Evolutionary conservation across 2,329 filamentous ascomycete genomes (phyloP).

Genomic region (Colletotrichum acutatum): DNA sequence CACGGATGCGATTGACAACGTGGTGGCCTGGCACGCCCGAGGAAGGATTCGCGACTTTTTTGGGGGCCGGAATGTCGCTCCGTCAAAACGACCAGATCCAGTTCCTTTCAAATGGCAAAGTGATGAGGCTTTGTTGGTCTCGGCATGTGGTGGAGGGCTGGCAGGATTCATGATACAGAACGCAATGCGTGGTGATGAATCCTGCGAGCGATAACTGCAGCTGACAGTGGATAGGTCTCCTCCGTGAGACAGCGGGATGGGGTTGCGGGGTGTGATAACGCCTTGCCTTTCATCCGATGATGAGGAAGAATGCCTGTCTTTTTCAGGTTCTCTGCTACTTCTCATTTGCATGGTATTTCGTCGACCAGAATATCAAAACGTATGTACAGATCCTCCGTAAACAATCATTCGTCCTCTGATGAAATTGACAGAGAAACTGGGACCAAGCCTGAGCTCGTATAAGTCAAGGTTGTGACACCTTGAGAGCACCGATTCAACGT

Average conservation of each 20-base stretch:
- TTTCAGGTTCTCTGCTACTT: neutral
- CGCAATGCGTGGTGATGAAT: neutral
- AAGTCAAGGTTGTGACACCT: slow-evolving; percentile 12
- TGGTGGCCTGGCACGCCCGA: neutral
- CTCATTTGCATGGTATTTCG: neutral
- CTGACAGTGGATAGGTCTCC: neutral
- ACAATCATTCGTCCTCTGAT: neutral
- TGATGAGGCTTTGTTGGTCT: neutral
- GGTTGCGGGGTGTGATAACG: neutral
- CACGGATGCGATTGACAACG: neutral
- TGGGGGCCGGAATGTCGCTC: slow-evolving; percentile 6
- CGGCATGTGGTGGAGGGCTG: slow-evolving; percentile 4
- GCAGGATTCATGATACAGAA: neutral
- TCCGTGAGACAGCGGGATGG: neutral
- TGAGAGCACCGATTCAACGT: slow-evolving; percentile 3
- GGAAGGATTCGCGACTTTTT: slow-evolving; percentile 2
- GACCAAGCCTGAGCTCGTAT: slow-evolving; percentile 5
- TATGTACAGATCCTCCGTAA: neutral
- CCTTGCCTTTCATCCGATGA: neutral
- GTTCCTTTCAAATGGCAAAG: neutral
- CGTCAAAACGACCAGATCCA: neutral
- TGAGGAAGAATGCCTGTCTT: neutral
- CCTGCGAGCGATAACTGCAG: neutral
- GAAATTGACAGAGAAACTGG: neutral
- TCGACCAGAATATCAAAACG: neutral